Conservation (phyloP, 1,139 yeast genomes). For the Kodamaea sp. region DNA sequence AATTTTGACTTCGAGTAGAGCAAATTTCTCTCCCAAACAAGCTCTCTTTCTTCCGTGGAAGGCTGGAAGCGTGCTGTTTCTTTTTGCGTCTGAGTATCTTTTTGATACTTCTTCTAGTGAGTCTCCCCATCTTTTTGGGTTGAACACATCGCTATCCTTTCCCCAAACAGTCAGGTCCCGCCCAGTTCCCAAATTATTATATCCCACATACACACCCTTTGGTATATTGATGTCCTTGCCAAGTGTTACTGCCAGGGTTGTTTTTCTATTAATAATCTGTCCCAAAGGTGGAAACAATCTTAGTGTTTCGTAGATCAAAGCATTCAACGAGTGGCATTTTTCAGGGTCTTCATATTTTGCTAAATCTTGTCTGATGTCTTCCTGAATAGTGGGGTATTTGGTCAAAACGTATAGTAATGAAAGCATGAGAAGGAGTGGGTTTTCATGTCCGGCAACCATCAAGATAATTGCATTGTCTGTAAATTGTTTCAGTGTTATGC, state of each 20-base stretch:
- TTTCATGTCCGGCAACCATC: slow-evolving; percentile 65
- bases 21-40: slow-evolving; percentile 63
- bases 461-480: slow-evolving; percentile 59
- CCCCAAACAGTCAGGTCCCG: slow-evolving; percentile 56
- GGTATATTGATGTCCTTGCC: slow-evolving; percentile 52
- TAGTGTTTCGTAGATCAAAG: slow-evolving; percentile 48
- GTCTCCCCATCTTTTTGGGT: slow-evolving; percentile 61
- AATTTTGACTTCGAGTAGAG: slow-evolving; percentile 46
- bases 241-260: slow-evolving; percentile 36
- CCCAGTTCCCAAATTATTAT: slow-evolving; percentile 58
- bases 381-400: slow-evolving; percentile 40
- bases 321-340: slow-evolving; percentile 1
- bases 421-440: slow-evolving; percentile 55
- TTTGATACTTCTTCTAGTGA: slow-evolving; percentile 34
- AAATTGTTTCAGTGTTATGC: slow-evolving; percentile 47
- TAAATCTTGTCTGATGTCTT: slow-evolving; percentile 31
- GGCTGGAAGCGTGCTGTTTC: slow-evolving; percentile 48
- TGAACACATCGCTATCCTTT: slow-evolving; percentile 44
- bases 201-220: slow-evolving; percentile 56
- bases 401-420: slow-evolving; percentile 51
- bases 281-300: slow-evolving; percentile 61
- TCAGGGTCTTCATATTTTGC: slow-evolving; percentile 6
- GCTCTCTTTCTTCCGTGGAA: slow-evolving; percentile 66
- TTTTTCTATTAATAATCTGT: slow-evolving; percentile 54
- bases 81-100: slow-evolving; percentile 46